These are phyloP conservation scores for Phytophthora pluvialis DNA, from an alignment of 352 stramenopile species.

Conservation along the genomic window DNA sequence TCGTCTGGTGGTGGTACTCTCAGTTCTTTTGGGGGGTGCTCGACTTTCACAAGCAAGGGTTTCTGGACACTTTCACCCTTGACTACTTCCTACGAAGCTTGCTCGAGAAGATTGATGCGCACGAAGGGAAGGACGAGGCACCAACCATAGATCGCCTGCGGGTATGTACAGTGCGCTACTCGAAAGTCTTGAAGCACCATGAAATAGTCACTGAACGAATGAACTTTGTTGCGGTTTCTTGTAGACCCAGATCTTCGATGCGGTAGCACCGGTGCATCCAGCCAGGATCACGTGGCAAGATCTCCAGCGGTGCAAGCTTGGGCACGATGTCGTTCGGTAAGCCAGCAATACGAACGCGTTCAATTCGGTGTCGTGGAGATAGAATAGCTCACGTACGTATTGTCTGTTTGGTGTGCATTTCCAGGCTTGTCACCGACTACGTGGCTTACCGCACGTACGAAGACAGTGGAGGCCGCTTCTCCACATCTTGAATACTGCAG, in stretches of 20 bases:
- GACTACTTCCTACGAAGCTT: slow-evolving; percentile 71
- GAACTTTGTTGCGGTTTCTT: background rate
- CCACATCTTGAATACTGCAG: slow-evolving; percentile 3
- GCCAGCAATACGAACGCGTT: background rate
- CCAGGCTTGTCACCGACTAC: slow-evolving; percentile 61
- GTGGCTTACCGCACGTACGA: slow-evolving; percentile 65
- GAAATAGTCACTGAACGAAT: slow-evolving; percentile 9
- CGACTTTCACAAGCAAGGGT: slow-evolving; percentile 72
- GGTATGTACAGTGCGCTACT: slow-evolving; percentile 26
- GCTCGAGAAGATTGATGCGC: slow-evolving; percentile 46
- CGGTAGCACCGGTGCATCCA: slow-evolving; percentile 48
- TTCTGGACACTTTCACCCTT: slow-evolving; percentile 63
- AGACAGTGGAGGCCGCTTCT: slow-evolving; percentile 52
- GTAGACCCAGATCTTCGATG: slow-evolving; percentile 72
- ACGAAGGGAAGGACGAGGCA: slow-evolving; percentile 37
- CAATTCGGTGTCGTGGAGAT: too few relatives aligned
- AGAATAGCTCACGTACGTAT: background rate
- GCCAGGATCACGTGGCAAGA: slow-evolving; percentile 65
- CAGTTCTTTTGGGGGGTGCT: slow-evolving; percentile 79
- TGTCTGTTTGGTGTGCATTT: background rate
- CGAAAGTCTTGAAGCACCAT: background rate
- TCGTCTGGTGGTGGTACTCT: background rate
- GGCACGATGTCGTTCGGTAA: slow-evolving; percentile 55
- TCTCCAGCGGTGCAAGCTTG: slow-evolving; percentile 56
- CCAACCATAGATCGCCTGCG: slow-evolving; percentile 39